phyloP scores from a whole-genome alignment of 2,329 filamentous ascomycete species.

The Penicillium hesseltinei region DNA sequence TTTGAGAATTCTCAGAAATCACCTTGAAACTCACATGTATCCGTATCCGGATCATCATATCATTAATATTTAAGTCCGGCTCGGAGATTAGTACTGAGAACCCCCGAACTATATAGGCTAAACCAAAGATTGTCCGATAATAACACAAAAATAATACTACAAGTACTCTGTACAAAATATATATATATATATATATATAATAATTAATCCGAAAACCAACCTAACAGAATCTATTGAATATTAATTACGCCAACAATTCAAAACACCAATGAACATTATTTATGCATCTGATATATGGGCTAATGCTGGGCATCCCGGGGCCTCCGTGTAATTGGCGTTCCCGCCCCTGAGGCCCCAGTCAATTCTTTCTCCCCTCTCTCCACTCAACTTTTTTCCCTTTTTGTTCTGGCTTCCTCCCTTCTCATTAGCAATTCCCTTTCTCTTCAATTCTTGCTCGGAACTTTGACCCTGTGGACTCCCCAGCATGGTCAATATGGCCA shows the following conservation, averaged over 20 bases:
- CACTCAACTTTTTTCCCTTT: constrained; percentile 9
- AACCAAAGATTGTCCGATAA: background rate
- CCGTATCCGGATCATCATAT: background rate
- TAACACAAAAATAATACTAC: background rate
- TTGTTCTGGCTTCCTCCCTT: constrained; percentile 4
- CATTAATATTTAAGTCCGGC: background rate
- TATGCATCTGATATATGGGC: background rate
- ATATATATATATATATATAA: no score
- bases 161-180: no score
- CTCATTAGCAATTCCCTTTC: background rate
- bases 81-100: background rate
- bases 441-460: background rate
- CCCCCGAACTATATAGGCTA: background rate
- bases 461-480: background rate
- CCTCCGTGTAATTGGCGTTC: constrained; percentile 19
- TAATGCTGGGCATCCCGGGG: background rate
- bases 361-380: constrained; percentile 18
- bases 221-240: background rate
- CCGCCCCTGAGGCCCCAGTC: constrained; percentile 23
- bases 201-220: background rate
- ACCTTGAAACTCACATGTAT: background rate
- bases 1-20: background rate
- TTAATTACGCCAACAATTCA: background rate
- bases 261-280: background rate
- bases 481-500: constrained; percentile 36